These are phyloP conservation scores for Xylaria hypoxylon DNA, from an alignment of 2,329 filamentous ascomycete species.

Conservation along the genomic window DNA sequence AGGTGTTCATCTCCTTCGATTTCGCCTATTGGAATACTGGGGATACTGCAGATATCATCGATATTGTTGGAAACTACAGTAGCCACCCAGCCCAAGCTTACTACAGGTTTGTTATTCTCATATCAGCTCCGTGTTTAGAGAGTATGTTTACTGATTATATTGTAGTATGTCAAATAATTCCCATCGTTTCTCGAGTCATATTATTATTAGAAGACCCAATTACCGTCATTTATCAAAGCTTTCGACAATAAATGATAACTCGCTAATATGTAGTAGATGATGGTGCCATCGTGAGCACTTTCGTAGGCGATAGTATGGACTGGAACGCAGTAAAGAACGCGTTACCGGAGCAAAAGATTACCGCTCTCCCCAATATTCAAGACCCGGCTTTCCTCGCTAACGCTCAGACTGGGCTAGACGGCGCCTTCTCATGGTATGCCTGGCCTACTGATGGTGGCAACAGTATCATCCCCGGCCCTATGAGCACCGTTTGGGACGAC, in stretches of 20 bases:
- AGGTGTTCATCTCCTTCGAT: slow-evolving; percentile 35
- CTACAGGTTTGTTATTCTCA: slow-evolving; percentile 25
- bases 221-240: background rate
- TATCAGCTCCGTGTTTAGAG: background rate
- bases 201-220: background rate
- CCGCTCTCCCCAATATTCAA: slow-evolving; percentile 33
- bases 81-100: slow-evolving; percentile 29
- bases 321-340: slow-evolving; percentile 31
- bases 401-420: slow-evolving; percentile 35
- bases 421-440: slow-evolving; percentile 35
- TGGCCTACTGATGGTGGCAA: slow-evolving; percentile 35
- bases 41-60: slow-evolving; percentile 25
- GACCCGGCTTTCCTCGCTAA: slow-evolving; percentile 30
- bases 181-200: background rate
- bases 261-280: slow-evolving; percentile 10
- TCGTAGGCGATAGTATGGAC: slow-evolving; percentile 27
- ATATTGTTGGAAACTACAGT: slow-evolving; percentile 33
- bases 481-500: slow-evolving; percentile 34
- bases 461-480: slow-evolving; percentile 32
- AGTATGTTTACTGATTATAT: background rate
- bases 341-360: slow-evolving; percentile 31
- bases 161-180: slow-evolving; percentile 1
- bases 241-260: background rate
- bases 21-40: slow-evolving; percentile 33
- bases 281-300: slow-evolving; percentile 30